Evolutionary conservation across 179 eudicot species (phyloP).

Genomic region (Patellifolia procumbens): DNA sequence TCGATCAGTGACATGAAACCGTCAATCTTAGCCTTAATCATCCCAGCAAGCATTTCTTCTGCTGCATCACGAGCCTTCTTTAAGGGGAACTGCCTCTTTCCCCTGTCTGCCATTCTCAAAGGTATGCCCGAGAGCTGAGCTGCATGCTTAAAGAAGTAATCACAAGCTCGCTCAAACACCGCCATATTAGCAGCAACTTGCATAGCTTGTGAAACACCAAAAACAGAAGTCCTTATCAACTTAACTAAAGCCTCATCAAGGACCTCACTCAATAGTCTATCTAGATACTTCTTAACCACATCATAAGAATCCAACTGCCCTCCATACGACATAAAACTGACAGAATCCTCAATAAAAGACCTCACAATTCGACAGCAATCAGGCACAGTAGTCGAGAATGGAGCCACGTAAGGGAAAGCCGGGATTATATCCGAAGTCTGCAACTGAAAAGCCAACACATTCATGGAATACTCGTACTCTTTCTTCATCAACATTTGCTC

Average conservation of each 20-base stretch:
- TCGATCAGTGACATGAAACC: constrained; percentile 79
- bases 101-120: constrained; percentile 87
- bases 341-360: constrained; percentile 97
- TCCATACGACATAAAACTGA: constrained; percentile 92
- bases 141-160: constrained; percentile 89
- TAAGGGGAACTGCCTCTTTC: constrained; percentile 75
- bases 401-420: constrained; percentile 91
- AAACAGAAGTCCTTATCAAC: constrained; percentile 55
- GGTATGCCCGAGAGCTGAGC: constrained; percentile 96
- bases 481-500: constrained; percentile 98
- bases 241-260: constrained; percentile 78
- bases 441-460: constrained; percentile 84
- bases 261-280: constrained; percentile 78
- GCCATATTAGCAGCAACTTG: constrained; percentile 97
- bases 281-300: constrained; percentile 92
- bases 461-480: constrained; percentile 94
- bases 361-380: constrained; percentile 95
- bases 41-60: constrained; percentile 78
- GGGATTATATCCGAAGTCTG: constrained; percentile 88
- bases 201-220: constrained; percentile 94
- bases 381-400: constrained; percentile 92
- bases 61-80: constrained; percentile 86
- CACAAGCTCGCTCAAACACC: constrained; percentile 96
- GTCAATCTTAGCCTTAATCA: constrained; percentile 89
- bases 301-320: constrained; percentile 97